Conservation (phyloP, 306 rosid species). For the Oxytropis ochrocephala region DNA sequence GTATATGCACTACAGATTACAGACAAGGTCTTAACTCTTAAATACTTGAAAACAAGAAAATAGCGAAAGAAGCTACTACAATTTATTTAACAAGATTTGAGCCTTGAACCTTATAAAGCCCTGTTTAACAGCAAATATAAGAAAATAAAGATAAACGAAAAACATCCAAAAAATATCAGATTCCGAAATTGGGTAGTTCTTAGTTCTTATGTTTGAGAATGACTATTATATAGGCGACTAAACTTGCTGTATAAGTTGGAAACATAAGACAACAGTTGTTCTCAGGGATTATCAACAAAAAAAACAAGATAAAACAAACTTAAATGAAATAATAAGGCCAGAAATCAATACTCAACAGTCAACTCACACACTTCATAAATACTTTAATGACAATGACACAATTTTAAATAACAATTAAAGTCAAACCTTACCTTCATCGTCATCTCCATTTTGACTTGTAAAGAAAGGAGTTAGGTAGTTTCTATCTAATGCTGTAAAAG, state of each 20-base stretch:
- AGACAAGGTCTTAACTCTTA: neutral
- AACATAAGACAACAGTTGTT: neutral
- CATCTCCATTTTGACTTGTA: conserved; percentile 89
- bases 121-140: neutral
- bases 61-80: neutral
- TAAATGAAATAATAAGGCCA: neutral
- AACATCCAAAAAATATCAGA: neutral
- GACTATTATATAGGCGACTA: neutral
- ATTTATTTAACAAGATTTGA: neutral
- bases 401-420: conserved; percentile 7
- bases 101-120: neutral
- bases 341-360: neutral
- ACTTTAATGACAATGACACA: neutral
- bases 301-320: neutral
- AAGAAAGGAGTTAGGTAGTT: conserved; percentile 96
- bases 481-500: conserved; percentile 83
- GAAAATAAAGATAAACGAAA: neutral
- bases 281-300: neutral
- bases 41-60: conserved; percentile 3
- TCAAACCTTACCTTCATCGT: conserved; percentile 64
- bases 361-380: conserved; percentile 3
- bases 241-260: neutral
- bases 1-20: neutral
- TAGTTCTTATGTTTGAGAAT: neutral
- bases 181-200: neutral